These are phyloP conservation scores for Phoma herbarum DNA, from an alignment of 2,329 filamentous ascomycete genomes.

Conservation along the genomic window DNA sequence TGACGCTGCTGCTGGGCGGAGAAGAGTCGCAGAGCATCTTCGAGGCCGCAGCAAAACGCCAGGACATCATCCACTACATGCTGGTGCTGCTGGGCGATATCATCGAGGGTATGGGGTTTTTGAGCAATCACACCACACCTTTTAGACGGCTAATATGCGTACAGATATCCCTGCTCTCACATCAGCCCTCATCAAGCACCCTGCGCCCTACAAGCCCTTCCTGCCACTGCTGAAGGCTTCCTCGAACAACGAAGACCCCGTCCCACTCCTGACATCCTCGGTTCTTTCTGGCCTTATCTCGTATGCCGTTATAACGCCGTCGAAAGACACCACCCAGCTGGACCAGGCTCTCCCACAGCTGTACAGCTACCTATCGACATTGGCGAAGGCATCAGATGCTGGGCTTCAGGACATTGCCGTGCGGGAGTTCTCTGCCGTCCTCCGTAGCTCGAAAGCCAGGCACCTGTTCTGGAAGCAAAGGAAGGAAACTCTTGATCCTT, in stretches of 20 bases:
- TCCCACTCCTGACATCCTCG: slow-evolving; percentile 88
- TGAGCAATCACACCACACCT: background rate
- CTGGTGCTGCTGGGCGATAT: slow-evolving; percentile 88
- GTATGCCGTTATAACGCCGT: slow-evolving; percentile 66
- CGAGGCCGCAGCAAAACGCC: slow-evolving; percentile 79
- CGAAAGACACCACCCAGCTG: slow-evolving; percentile 68
- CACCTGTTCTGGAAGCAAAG: slow-evolving; percentile 91
- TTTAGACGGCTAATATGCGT: slow-evolving; percentile 27
- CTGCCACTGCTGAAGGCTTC: slow-evolving; percentile 85
- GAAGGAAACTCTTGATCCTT: slow-evolving; percentile 81
- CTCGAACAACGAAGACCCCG: slow-evolving; percentile 82
- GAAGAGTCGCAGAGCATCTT: slow-evolving; percentile 75
- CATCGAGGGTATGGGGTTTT: slow-evolving; percentile 72
- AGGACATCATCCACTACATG: slow-evolving; percentile 94
- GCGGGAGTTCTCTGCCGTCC: slow-evolving; percentile 84
- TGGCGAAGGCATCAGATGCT: slow-evolving; percentile 85
- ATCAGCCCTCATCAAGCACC: slow-evolving; percentile 76
- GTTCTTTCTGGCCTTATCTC: slow-evolving; percentile 84
- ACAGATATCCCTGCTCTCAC: slow-evolving; percentile 82
- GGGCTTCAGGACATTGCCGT: slow-evolving; percentile 96
- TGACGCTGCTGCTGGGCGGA: slow-evolving; percentile 78
- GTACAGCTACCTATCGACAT: slow-evolving; percentile 83
- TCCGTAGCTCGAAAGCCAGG: slow-evolving; percentile 77
- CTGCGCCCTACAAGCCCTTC: slow-evolving; percentile 78
- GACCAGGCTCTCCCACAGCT: slow-evolving; percentile 81